Evolutionary conservation across 2,329 filamentous ascomycete species (phyloP), one percentile per base, ranked within the genome.

Genomic region (Podosphaera aphanis): DNA sequence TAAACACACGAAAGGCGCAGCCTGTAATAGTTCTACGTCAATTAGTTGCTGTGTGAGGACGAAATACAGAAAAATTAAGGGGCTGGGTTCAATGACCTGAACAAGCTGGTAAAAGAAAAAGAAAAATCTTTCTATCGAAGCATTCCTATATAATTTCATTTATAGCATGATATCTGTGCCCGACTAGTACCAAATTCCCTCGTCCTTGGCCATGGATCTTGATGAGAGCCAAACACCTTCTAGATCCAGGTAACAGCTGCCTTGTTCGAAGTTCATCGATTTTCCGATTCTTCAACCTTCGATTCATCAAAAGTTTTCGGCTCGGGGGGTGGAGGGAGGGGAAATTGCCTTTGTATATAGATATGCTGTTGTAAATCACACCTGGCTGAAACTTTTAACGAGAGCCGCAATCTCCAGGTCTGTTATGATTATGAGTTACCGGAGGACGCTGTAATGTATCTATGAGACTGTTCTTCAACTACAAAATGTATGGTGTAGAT

Each of bases 1-100:
- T n/a, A n/a, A n/a, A n/a, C n/a, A n/a, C n/a, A n/a, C n/a, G n/a
- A n/a, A n/a, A n/a, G n/a, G n/a, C n/a, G n/a, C n/a, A n/a, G n/a
- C n/a, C n/a, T n/a, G n/a, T n/a, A n/a, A n/a, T n/a, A n/a, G n/a
- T n/a, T 25, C 29, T 16, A 29, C 19, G 2, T 13, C 43, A n/a
- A 50, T 57, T 57, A 18, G 53, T 48, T n/a, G n/a, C n/a, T 44
- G 39, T 56, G 2, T 56, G 46, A 29, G 48, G 49, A 6, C 47
- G 49, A 51, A 57, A 58, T 7, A 52, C 40, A 47, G 35, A 46
- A 31, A 56, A 49, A 46, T 58, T 47, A 49, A 48, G 53, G 37
- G 55, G 55, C 52, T 57, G 50, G 25, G 56, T 52, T 49, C 55
- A 49, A 43, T 52, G 39, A 18, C 51, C 51, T 36, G 52, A 50